These are phyloP conservation scores for Sordaria brevicollis DNA, from an alignment of 495 filamentous ascomycete species.

Conservation along the genomic window DNA sequence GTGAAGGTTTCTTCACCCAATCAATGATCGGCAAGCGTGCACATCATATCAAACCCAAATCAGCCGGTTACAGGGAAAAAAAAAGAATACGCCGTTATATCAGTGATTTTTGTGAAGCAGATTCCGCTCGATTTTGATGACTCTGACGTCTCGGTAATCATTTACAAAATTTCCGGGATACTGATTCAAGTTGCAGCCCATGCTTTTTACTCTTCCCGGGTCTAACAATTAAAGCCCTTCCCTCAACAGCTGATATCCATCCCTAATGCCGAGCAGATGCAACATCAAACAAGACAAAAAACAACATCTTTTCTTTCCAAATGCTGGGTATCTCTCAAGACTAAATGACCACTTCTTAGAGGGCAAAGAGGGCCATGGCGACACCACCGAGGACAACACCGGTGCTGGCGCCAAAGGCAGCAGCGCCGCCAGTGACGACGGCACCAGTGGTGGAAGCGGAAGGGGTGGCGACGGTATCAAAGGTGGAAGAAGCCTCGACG, in stretches of 20 bases:
- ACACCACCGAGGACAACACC: constrained; percentile 31
- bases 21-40: neutral
- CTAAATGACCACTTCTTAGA: constrained; percentile 20
- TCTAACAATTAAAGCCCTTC: neutral
- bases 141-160: neutral
- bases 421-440: constrained; percentile 21
- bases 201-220: neutral
- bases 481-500: constrained; percentile 5
- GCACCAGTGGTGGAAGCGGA: constrained; percentile 4
- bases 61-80: neutral
- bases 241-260: neutral
- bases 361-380: constrained; percentile 28
- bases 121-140: neutral
- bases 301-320: neutral
- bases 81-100: neutral
- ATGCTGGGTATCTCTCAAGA: neutral
- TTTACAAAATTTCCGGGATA: neutral
- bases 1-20: neutral
- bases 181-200: neutral
- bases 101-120: neutral
- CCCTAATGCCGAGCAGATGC: neutral
- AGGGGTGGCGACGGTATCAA: constrained; percentile 1
- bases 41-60: neutral
- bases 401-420: constrained; percentile 21
- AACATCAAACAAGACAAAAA: neutral